Base-by-base conservation (phyloP, 768 basidiomycete genomes). In the Russula sp. region DNA sequence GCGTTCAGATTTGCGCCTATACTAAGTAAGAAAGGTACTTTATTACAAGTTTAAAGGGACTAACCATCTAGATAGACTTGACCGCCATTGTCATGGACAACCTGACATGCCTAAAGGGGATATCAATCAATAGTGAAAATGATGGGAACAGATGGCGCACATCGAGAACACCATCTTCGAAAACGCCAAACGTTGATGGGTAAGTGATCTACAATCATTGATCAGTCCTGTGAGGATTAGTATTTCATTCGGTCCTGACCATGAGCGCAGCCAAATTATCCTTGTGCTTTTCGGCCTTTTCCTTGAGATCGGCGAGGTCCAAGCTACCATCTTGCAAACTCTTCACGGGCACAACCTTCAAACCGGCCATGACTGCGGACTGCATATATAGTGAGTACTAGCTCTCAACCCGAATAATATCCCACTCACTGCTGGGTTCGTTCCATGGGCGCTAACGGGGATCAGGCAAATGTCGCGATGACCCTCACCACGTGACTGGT, bases 101-200 rank as follows among this genome's bases (percentile, higher is more conserved):
- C 93, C 71, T 89, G 79, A 80, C 94, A 96, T 28, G 95, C 96
- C 81, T 92, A 73, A 48, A 64, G 9, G 34, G 28, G 54, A 59
- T 6, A 57, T 64, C 61, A 69, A 57, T 28, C 34, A 53, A 61
- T 8, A 14, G 48, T 38, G 8, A 26, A n/a, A 34, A 55, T 9
- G 0, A 34, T 40, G 44, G 36, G 54, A 30, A 57, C 28, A 28
- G 20, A 2, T 30, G 38, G 69, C 79, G 70, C 67, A 86, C 87
- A 61, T 89, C 84, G 71, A 85, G 80, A 38, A 98, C 88, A 53
- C 94, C 94, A 67, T 88, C 83, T 73, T 99, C 97, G 71, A 98
- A 98, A 22, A 98, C 96, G 70, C 97, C 97, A 67, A 94, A 99
- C 0, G 97, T 98, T 5, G 94, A 97, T 0, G 95, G 94, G 72